These are phyloP conservation scores for Casuarina cunninghamiana DNA, from an alignment of 306 rosid species.

Conservation along the genomic window DNA sequence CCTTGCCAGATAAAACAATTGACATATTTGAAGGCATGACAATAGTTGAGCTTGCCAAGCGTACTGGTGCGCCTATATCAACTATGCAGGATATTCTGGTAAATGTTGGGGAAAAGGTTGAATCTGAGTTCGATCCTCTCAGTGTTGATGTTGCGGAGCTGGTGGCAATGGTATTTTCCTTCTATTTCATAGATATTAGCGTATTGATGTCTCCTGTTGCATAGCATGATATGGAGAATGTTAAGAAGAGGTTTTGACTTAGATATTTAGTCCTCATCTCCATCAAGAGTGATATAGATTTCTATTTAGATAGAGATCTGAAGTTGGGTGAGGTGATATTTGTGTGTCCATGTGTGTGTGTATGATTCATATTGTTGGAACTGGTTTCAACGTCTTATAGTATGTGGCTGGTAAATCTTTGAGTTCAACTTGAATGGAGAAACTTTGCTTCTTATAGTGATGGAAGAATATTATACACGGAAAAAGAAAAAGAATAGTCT, in stretches of 20 bases:
- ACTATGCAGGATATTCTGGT: slow-evolving; percentile 66
- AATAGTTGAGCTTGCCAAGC: slow-evolving; percentile 76
- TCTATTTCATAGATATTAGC: slow-evolving; percentile 21
- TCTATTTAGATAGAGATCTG: too few relatives aligned
- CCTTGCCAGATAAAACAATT: slow-evolving; percentile 55
- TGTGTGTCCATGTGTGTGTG: neutral
- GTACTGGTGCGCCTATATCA: slow-evolving; percentile 59
- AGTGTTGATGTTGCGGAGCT: slow-evolving; percentile 74
- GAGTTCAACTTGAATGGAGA: slow-evolving; percentile 1
- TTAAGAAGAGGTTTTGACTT: neutral
- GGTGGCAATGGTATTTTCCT: slow-evolving; percentile 71
- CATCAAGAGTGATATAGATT: too few relatives aligned
- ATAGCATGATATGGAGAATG: neutral
- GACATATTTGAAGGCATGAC: slow-evolving; percentile 97
- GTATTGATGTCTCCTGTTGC: slow-evolving; percentile 6
- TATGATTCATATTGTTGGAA: neutral
- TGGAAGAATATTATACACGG: neutral
- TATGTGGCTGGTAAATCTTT: slow-evolving; percentile 17
- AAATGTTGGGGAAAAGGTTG: slow-evolving; percentile 79
- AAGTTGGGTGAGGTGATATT: too few relatives aligned
- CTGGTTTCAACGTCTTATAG: neutral
- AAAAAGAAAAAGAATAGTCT: too few relatives aligned
- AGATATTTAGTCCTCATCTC: too few relatives aligned
- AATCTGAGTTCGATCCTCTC: slow-evolving; percentile 84
- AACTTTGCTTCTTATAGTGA: neutral